Evolutionary conservation across 2,329 filamentous ascomycete genomes (phyloP), one percentile per base, ranked within the genome.

Genomic region (Thermochaetoides dissita): DNA sequence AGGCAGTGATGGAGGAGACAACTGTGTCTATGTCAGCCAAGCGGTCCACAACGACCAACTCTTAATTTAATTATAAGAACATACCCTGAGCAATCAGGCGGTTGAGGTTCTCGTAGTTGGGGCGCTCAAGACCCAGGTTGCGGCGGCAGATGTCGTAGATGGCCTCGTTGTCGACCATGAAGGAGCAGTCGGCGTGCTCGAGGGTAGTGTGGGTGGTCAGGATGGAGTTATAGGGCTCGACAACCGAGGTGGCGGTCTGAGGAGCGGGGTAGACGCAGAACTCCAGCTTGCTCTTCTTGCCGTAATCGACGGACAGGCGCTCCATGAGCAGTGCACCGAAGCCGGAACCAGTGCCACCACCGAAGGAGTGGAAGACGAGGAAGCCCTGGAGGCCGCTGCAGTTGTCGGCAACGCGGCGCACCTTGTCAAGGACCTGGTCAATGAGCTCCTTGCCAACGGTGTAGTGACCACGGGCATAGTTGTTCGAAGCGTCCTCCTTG

Each of bases 211-310:
- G 91, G 51, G 91, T 96, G 57, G 91, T 95, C 55, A 98, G 80
- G 63, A 96, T 95, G 40, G 91, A 95, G 79, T 98, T 98, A 80
- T 98, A 98, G 47, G 91, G 91, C 79, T 98, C 91, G 52, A 98
- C 91, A 48, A 98, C 89, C 36, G 91, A 93, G 59, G 89, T 95
- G 55, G 89, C 86, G 54, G 91, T 91, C 72, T 94, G 88, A 47
- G 91, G 91, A 55, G 91, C 88, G 59, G 91, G 91, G 74, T 98
- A 98, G 61, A 98, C 88, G 60, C 87, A 94, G 76, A 98, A 98
- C 70, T 98, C 91, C 51, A 98, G 79, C 81, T 98, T 98, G 78
- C 84, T 93, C 82, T 98, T 98, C 82, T 98, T 98, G 74, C 91
- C 89, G 63, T 95, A 98, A 71, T 98, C 91, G 59, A 95, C 85